Conservation (phyloP, 2,329 filamentous ascomycete genomes). For the Fusarium setosum region DNA sequence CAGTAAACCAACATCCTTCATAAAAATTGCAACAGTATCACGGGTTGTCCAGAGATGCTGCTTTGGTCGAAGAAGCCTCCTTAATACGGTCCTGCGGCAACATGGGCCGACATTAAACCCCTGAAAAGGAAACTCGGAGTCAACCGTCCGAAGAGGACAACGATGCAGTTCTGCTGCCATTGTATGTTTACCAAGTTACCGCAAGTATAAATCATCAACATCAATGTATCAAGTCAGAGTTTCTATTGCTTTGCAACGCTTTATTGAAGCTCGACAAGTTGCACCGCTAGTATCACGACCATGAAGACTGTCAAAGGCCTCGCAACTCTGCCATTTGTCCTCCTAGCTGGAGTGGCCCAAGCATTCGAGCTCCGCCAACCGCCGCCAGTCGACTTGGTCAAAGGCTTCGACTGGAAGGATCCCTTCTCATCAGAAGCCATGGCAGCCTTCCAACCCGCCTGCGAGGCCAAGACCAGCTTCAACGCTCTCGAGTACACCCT, state of each 20-base stretch:
- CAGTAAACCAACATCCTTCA: no score
- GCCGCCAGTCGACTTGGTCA: slow-evolving; percentile 47
- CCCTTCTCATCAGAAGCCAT: slow-evolving; percentile 49
- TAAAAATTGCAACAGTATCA: no score
- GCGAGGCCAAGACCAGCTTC: slow-evolving; percentile 51
- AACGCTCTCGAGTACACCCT: slow-evolving; percentile 55
- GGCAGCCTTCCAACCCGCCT: slow-evolving; percentile 48
- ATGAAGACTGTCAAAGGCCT: slow-evolving; percentile 39
- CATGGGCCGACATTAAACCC: slow-evolving; percentile 11
- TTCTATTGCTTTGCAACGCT: no score
- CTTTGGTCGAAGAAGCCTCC: not conserved
- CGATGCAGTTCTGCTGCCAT: slow-evolving; percentile 22
- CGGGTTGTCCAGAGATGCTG: no score
- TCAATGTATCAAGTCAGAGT: slow-evolving; percentile 5
- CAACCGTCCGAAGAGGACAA: slow-evolving; percentile 44
- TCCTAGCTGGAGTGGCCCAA: slow-evolving; percentile 33
- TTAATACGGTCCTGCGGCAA: not conserved
- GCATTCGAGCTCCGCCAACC: slow-evolving; percentile 45
- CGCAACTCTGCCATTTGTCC: slow-evolving; percentile 6
- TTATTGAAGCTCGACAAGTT: not conserved
- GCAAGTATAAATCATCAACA: slow-evolving; percentile 22
- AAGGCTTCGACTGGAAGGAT: slow-evolving; percentile 55
- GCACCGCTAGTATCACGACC: not conserved
- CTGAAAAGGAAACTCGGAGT: slow-evolving; percentile 41
- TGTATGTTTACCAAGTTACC: not conserved